Evolutionary conservation across 2,329 filamentous ascomycete genomes (phyloP), one percentile per base, ranked within the genome.

Genomic region (Exserohilum rostratum): DNA sequence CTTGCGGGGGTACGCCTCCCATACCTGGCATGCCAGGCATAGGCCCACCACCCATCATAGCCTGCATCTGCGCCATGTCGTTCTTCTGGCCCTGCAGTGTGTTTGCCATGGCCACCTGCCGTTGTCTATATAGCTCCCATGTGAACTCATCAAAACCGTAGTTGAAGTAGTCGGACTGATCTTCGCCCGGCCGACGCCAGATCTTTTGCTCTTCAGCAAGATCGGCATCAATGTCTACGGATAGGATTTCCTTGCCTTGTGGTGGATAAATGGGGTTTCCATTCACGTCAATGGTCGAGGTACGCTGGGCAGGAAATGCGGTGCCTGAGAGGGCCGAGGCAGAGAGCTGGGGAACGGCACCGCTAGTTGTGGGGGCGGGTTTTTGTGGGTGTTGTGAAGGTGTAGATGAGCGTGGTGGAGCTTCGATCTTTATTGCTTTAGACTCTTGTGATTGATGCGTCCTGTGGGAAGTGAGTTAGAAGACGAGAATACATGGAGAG

Each of bases 121-220:
- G 96, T 55, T 91, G 82, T 29, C 93, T 92, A 74, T 99, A 99
- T 49, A 93, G 85, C 5, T 93, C 90, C 95, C 95, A 99, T 1
- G 93, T 96, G 76, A 97, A 98, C 76, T 98, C 93, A 77, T 98
- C 93, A 71, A 98, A 98, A 54, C 93, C 93, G 77, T 98, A 98
- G 80, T 98, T 98, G 85, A 98, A 98, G 78, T 96, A 98, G 74
- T 99, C 95, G 55, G 90, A 95, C 50, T 96, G 86, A 69, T 99
- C 95, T 10, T 93, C 93, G 42, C 95, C 95, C 0, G 95, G 95
- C 61, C 93, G 88, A 39, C 95, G 88, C 95, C 95, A 99, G 15
- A 93, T 93, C 75, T 97, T 98, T 60, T 93, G 90, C 59, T 84
- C 80, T 67, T 92, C 91, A 49, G 82, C 80, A 17, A 82, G 72